Evolutionary conservation across 805 yeast species (phyloP).

Genomic region (Sporopachydermia lactativora): DNA sequence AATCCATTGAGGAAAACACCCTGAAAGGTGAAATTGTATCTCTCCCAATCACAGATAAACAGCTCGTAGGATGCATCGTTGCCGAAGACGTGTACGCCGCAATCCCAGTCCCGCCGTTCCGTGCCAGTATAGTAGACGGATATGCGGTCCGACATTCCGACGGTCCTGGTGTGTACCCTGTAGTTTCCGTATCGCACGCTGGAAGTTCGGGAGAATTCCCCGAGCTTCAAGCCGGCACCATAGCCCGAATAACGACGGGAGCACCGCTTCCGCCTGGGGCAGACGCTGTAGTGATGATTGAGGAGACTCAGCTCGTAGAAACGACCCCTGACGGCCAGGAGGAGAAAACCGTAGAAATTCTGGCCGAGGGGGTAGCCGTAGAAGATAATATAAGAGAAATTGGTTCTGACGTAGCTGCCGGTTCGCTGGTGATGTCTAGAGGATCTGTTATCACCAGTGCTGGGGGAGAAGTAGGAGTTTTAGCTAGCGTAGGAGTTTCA

Average conservation of each 20-base stretch:
- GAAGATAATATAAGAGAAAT: slow-evolving; percentile 33
- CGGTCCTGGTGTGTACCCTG: slow-evolving; percentile 30
- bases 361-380: slow-evolving; percentile 24
- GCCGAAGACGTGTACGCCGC: slow-evolving; percentile 29
- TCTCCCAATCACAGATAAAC: slow-evolving; percentile 17
- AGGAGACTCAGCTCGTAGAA: slow-evolving; percentile 28
- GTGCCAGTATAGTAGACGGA: slow-evolving; percentile 46
- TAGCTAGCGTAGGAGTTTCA: slow-evolving; percentile 32
- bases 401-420: slow-evolving; percentile 33
- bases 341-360: slow-evolving; percentile 26
- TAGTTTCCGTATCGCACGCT: slow-evolving; percentile 30
- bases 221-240: slow-evolving; percentile 19
- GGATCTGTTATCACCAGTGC: slow-evolving; percentile 24
- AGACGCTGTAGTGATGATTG: slow-evolving; percentile 39
- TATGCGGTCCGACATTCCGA: slow-evolving; percentile 33
- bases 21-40: slow-evolving; percentile 17
- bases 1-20: slow-evolving; percentile 20
- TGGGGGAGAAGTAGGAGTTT: slow-evolving; percentile 37
- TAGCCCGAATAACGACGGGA: slow-evolving; percentile 39
- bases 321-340: slow-evolving; percentile 25
- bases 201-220: slow-evolving; percentile 11
- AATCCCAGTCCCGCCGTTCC: slow-evolving; percentile 29
- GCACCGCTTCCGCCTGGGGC: slow-evolving; percentile 44
- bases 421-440: slow-evolving; percentile 22
- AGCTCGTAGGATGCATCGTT: slow-evolving; percentile 24